These are phyloP conservation scores for Talaromyces islandicus DNA, from an alignment of 2,329 filamentous ascomycete species.

Conservation along the genomic window DNA sequence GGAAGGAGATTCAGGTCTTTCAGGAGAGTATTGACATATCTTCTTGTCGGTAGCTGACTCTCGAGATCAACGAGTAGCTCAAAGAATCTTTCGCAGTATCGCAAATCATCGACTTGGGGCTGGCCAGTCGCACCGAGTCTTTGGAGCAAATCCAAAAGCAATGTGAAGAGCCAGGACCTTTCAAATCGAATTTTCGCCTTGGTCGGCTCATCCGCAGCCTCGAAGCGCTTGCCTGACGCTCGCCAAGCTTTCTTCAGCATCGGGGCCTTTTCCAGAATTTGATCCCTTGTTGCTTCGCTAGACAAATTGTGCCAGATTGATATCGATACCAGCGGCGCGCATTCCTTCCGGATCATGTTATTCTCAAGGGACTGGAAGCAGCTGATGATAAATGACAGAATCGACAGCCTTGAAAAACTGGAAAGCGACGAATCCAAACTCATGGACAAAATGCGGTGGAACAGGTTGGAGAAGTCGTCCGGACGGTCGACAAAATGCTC, in stretches of 20 bases:
- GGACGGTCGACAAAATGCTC: constrained; percentile 70
- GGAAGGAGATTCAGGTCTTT: constrained; percentile 79
- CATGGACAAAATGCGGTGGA: constrained; percentile 84
- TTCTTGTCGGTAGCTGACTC: constrained; percentile 86
- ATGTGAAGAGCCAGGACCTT: constrained; percentile 83
- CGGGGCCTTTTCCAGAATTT: constrained; percentile 64
- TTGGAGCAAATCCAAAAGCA: constrained; percentile 76
- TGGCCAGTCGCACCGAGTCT: constrained; percentile 55
- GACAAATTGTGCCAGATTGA: constrained; percentile 92
- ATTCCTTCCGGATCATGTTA: constrained; percentile 86
- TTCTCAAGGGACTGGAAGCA: constrained; percentile 93
- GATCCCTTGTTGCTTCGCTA: constrained; percentile 67
- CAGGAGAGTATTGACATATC: constrained; percentile 85
- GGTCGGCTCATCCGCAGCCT: constrained; percentile 71
- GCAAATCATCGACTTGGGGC: constrained; percentile 53
- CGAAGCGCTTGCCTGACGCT: constrained; percentile 76
- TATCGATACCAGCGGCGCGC: constrained; percentile 89
- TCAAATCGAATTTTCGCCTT: constrained; percentile 84
- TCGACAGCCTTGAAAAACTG: constrained; percentile 64
- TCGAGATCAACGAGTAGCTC: constrained; percentile 87
- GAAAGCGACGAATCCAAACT: constrained; percentile 66
- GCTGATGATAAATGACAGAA: constrained; percentile 84
- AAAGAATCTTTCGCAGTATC: constrained; percentile 88
- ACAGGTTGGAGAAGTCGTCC: constrained; percentile 79
- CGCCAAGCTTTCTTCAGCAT: constrained; percentile 86